Conservation (phyloP, 805 yeast genomes). For the Suhomyces sp. region DNA sequence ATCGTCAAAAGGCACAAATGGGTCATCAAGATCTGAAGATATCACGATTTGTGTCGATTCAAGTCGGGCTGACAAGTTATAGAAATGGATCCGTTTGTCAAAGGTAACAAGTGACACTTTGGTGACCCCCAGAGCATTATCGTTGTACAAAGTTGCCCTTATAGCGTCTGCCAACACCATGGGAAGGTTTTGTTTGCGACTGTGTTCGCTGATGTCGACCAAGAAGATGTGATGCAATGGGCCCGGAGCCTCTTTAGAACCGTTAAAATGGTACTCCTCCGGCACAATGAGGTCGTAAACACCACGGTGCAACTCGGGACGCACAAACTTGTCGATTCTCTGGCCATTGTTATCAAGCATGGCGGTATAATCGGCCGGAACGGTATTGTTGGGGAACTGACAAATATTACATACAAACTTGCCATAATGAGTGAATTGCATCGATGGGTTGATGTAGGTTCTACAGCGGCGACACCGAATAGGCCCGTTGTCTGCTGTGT, state of each 20-base stretch:
- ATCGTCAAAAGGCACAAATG: constrained; percentile 73
- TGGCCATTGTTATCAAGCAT: constrained; percentile 59
- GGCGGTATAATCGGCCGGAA: constrained; percentile 64
- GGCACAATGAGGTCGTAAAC: constrained; percentile 86
- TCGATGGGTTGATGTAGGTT: constrained; percentile 81
- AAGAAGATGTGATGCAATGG: constrained; percentile 70
- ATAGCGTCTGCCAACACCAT: constrained; percentile 68
- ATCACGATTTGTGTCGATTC: constrained; percentile 58
- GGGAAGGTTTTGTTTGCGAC: constrained; percentile 59
- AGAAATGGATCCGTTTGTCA: constrained; percentile 71
- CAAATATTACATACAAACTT: constrained; percentile 84
- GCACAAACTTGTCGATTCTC: constrained; percentile 57
- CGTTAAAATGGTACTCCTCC: constrained; percentile 56
- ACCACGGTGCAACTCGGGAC: constrained; percentile 80
- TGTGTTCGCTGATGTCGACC: constrained; percentile 63
- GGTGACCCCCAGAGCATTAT: constrained; percentile 3
- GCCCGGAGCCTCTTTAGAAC: constrained; percentile 22
- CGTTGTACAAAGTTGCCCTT: constrained; percentile 48
- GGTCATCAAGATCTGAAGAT: constrained; percentile 68
- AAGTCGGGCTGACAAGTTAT: constrained; percentile 56
- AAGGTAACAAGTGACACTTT: constrained; percentile 62
- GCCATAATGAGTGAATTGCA: constrained; percentile 61
- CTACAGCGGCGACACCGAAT: constrained; percentile 92
- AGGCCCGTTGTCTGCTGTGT: constrained; percentile 52
- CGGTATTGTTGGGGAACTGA: constrained; percentile 61